These are phyloP conservation scores for Sugiyamaella valdiviana DNA, from an alignment of 805 yeast genomes.

Conservation along the genomic window DNA sequence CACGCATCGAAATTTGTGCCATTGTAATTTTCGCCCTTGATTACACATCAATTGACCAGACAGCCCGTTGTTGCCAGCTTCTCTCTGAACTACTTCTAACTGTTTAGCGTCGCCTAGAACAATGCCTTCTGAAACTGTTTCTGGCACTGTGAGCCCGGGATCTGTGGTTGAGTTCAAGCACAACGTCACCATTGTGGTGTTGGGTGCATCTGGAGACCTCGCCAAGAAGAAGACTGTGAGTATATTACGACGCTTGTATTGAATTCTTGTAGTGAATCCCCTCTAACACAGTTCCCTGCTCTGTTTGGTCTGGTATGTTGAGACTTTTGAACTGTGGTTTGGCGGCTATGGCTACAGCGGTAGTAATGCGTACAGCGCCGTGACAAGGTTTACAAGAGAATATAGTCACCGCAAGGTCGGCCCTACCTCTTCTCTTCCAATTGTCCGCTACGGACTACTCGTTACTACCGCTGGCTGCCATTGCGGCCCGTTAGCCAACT, in stretches of 20 bases:
- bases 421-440: too few species aligned
- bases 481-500: too few species aligned
- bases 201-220: slow-evolving; percentile 93
- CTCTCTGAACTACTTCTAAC: too few species aligned
- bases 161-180: slow-evolving; percentile 44
- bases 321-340: not conserved
- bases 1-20: not conserved
- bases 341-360: not conserved
- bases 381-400: too few species aligned
- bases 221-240: slow-evolving; percentile 88
- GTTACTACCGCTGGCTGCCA: too few species aligned
- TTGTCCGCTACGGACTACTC: too few species aligned
- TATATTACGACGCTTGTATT: not conserved
- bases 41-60: not conserved
- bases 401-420: too few species aligned
- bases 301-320: slow-evolving; percentile 34
- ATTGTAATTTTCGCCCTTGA: not conserved
- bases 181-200: slow-evolving; percentile 68
- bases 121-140: not conserved
- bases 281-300: slow-evolving; percentile 34
- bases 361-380: too few species aligned
- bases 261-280: not conserved
- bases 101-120: not conserved
- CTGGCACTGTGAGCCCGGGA: not conserved
- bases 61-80: not conserved